Evolutionary conservation across 176 grass and related monocot species (phyloP).

Genomic region (Cenchrus fungigraminus): DNA sequence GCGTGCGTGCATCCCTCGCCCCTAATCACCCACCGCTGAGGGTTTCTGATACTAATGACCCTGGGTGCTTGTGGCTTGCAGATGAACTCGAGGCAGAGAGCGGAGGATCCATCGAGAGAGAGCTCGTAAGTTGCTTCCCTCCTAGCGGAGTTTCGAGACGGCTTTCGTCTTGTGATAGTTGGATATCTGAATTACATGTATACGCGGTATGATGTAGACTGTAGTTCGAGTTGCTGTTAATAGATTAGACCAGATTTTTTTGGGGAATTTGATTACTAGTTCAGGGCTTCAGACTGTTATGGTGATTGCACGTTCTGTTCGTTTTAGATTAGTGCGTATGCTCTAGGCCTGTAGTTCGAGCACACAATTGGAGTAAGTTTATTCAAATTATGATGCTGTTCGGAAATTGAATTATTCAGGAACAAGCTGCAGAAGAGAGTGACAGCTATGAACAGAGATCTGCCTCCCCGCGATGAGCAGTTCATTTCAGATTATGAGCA

Average conservation of each 20-base stretch:
- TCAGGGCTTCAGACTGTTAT: constrained; percentile 1
- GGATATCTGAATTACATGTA: background rate
- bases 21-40: constrained; percentile 6
- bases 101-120: constrained; percentile 72
- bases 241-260: constrained; percentile 16
- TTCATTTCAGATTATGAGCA: constrained; percentile 93
- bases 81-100: constrained; percentile 76
- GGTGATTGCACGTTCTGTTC: background rate
- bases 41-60: constrained; percentile 21
- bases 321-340: constrained; percentile 18
- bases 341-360: background rate
- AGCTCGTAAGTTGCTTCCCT: constrained; percentile 56
- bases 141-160: background rate
- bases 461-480: constrained; percentile 82
- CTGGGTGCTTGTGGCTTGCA: constrained; percentile 50
- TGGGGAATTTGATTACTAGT: background rate
- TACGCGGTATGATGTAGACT: background rate
- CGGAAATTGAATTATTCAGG: constrained; percentile 55
- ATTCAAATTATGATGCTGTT: constrained; percentile 23
- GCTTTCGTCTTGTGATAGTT: background rate
- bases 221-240: background rate
- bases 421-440: constrained; percentile 96
- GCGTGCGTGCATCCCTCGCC: constrained; percentile 48
- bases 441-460: constrained; percentile 68
- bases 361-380: constrained; percentile 5